Evolutionary conservation across 2,329 filamentous ascomycete species (phyloP).

Genomic region (Sporothrix protearum): DNA sequence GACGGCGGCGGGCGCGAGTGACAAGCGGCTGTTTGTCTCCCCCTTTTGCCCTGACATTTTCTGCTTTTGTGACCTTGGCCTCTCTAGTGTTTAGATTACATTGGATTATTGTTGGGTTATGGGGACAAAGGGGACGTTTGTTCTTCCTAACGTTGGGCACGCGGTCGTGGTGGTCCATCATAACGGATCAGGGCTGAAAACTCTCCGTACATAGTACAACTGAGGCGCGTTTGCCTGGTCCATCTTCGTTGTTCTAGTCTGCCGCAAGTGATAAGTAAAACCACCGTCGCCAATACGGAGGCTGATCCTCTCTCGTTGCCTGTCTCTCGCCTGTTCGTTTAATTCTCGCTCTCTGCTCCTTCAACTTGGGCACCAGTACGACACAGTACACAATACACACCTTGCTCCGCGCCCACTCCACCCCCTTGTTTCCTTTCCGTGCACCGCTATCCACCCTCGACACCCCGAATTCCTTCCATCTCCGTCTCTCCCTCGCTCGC

Average conservation of each 20-base stretch:
- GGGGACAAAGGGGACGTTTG: neutral
- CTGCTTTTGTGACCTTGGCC: neutral
- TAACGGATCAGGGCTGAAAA: neutral
- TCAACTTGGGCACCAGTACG: conserved; percentile 13
- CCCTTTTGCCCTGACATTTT: neutral
- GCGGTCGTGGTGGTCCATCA: neutral
- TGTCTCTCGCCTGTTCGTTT: too few relatives aligned
- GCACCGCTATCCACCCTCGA: conserved; percentile 16
- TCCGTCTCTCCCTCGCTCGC: conserved; percentile 6
- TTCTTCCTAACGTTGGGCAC: neutral
- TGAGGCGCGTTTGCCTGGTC: neutral
- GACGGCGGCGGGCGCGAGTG: neutral
- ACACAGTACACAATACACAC: too few relatives aligned
- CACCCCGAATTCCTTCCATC: conserved; percentile 2
- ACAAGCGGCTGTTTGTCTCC: neutral
- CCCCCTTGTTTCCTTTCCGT: neutral
- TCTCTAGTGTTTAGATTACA: neutral
- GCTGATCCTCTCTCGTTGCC: neutral
- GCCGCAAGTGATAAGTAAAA: too few relatives aligned
- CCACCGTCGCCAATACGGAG: neutral
- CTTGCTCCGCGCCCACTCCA: conserved; percentile 8
- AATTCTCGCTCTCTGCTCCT: neutral
- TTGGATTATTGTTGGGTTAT: neutral
- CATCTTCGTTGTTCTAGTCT: neutral
- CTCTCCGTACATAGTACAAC: neutral